Evolutionary conservation across 2,329 filamentous ascomycete species (phyloP), one percentile per base, ranked within the genome.

Genomic region (Leptographium wingfieldii): DNA sequence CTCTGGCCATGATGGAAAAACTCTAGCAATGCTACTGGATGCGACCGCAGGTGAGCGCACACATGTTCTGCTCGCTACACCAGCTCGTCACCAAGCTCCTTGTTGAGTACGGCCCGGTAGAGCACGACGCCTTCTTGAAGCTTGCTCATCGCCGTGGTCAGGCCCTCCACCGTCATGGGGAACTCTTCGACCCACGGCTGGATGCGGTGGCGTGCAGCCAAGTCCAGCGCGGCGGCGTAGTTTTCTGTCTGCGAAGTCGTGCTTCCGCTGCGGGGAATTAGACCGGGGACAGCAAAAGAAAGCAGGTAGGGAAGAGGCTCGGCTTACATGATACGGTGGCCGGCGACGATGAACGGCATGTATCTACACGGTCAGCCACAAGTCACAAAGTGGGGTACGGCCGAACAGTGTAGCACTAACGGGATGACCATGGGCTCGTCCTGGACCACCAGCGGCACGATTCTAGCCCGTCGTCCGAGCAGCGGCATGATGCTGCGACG

Each of bases 121-220:
- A 76, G 72, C 7, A 77, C 77, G 68, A 80, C 80, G 0, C 81
- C 82, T 0, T 70, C 69, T 2, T 38, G 19, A n/a, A 61, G 54
- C 33, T 53, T 54, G 19, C 81, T 77, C 72, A 85, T 76, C 61
- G 84, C 81, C 22, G 82, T 66, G 38, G 85, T 49, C 48, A 59
- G 29, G 5, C 58, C 58, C 7, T 55, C 71, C 1, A 74, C 27
- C 3, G 35, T 56, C 76, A 86, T 76, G 0, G 77, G 75, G 49
- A 77, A 73, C 68, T 77, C 72, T 65, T 83, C 70, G 40, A 85
- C 73, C 78, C 80, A 82, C 1, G 82, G 76, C 70, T 78, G 76
- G 46, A 86, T 72, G 5, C 76, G 75, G 70, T 84, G 79, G 54
- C 82, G 76, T 0, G 75, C 81, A 11, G 80, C 83, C 61, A 86